A percentile compares a stretch with the other conserved stretches of the same genome.
Conservation (phyloP, 331 rosid species). For the Malus hybrid region DNA sequence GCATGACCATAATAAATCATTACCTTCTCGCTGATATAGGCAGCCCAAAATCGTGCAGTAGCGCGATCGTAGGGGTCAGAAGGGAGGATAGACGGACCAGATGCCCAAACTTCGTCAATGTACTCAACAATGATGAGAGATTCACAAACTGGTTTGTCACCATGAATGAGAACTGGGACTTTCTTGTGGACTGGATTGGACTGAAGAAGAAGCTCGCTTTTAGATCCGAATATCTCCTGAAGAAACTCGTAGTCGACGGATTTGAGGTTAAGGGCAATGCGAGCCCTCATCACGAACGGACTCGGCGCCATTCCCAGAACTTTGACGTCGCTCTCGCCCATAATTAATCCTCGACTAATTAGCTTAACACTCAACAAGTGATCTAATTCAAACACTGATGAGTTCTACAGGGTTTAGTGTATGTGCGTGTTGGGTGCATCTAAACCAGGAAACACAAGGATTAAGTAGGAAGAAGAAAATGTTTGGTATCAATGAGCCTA, state of each 20-base stretch:
- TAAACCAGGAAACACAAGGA: not conserved
- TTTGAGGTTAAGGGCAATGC: constrained; percentile 48
- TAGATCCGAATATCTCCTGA: constrained; percentile 31
- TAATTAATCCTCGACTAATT: not conserved
- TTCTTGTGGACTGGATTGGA: constrained; percentile 58
- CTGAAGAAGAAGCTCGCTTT: constrained; percentile 50
- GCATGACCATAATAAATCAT: too few relatives aligned
- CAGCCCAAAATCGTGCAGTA: constrained; percentile 44
- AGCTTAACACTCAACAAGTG: not conserved
- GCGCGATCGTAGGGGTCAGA: constrained; percentile 48
- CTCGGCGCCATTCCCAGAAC: constrained; percentile 44
- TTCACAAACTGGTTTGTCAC: constrained; percentile 41
- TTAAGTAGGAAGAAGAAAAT: not conserved
- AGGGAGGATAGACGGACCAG: constrained; percentile 47
- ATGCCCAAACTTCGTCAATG: constrained; percentile 48
- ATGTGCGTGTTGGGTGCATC: not conserved
- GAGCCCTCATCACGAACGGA: constrained; percentile 39
- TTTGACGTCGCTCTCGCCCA: constrained; percentile 36
- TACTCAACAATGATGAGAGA: constrained; percentile 53
- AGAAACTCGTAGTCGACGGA: constrained; percentile 31
- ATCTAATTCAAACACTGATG: not conserved
- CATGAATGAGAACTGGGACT: constrained; percentile 56
- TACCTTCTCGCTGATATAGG: constrained; percentile 61
- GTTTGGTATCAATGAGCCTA: not conserved
- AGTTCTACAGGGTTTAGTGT: not conserved